phyloP scores from a whole-genome alignment of 305 asterid genomes.

The Fraxinus latifolia region DNA sequence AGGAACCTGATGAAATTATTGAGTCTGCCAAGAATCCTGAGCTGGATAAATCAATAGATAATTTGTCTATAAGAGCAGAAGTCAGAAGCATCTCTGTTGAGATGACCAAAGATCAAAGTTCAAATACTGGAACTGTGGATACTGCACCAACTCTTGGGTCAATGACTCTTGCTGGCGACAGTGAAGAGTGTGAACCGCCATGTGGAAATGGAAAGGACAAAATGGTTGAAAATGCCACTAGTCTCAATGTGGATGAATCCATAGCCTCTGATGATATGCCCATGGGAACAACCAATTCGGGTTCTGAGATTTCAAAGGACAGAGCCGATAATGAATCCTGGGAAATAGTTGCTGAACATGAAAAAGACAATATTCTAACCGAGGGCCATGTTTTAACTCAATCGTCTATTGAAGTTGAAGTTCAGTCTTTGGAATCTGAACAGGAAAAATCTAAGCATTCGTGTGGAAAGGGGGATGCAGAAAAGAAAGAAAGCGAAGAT shows the following conservation, averaged over 20 bases:
- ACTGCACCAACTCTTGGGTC: slow-evolving; percentile 24
- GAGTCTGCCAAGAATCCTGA: slow-evolving; percentile 21
- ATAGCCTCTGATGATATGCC: slow-evolving; percentile 6
- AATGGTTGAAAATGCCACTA: slow-evolving; percentile 17
- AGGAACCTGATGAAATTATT: slow-evolving; percentile 19
- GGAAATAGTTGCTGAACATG: slow-evolving; percentile 15
- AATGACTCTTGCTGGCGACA: slow-evolving; percentile 24
- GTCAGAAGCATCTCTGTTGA: slow-evolving; percentile 14
- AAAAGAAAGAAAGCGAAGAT: slow-evolving; percentile 22
- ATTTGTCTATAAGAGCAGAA: slow-evolving; percentile 25
- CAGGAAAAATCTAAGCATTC: slow-evolving; percentile 10
- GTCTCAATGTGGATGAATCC: slow-evolving; percentile 21
- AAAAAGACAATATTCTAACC: slow-evolving; percentile 5
- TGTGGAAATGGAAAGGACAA: slow-evolving; percentile 25
- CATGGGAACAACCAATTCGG: slow-evolving; percentile 5
- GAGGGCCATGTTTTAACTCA: slow-evolving; percentile 22
- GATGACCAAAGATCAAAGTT: slow-evolving; percentile 22
- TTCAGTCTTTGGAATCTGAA: slow-evolving; percentile 11
- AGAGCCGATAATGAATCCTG: slow-evolving; percentile 17
- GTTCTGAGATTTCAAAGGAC: slow-evolving; percentile 19
- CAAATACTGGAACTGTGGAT: slow-evolving; percentile 12
- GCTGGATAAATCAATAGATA: slow-evolving; percentile 25
- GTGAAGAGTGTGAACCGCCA: slow-evolving; percentile 15
- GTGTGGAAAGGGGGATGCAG: slow-evolving; percentile 12
- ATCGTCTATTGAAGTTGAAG: slow-evolving; percentile 14